Base-by-base conservation (phyloP, 345 rosid species). In the Firmiana major region DNA sequence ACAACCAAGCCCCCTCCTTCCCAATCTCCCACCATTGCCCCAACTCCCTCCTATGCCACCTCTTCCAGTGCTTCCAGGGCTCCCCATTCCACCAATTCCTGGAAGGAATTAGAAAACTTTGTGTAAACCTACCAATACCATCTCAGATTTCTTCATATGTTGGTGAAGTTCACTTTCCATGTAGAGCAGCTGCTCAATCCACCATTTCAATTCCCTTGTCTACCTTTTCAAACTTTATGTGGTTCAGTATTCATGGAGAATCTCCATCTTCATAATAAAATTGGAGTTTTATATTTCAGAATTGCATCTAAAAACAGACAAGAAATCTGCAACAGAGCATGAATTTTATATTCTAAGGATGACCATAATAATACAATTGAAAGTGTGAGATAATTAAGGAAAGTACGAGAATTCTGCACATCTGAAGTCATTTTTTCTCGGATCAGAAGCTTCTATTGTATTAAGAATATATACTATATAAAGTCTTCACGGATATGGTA, bases 11-110 rank as follows among this genome's bases (percentile, higher is more conserved):
- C 54, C 77, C 38, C 55, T 81, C 66, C 86, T 87, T 62, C 79
- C 83, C 2, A 49, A 13, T 21, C 76, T 85, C 26, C 93, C 93
- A 60, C 73, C 75, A 7, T 82, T 86, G 2, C 88, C 88, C 28
- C 31, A 15, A 51, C 83, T 88, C 43, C 87, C 92, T 3, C 86
- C 80, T 19, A 83, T 87, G 31, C 83, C 90, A 72, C 86, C 84
- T 58, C 89, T 87, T 9, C 94, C 92, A 31, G 62, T 83, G 40
- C 83, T 87, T 65, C 87, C 91, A 10, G 59, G 43, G 9, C 71
- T 63, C 60, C 78, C 71, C 4, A 4, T 71, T 3, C 82, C 91
- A 53, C 85, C 91, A n/a, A 1, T 82, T 19, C 90, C 90, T 11
- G 76, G 72, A 26, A 78, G 80, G 28, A 55, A 54, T 12, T 57